Evolutionary conservation across 2,329 filamentous ascomycete genomes (phyloP), one percentile per base, ranked within the genome.

Genomic region (Talaromyces sp.): DNA sequence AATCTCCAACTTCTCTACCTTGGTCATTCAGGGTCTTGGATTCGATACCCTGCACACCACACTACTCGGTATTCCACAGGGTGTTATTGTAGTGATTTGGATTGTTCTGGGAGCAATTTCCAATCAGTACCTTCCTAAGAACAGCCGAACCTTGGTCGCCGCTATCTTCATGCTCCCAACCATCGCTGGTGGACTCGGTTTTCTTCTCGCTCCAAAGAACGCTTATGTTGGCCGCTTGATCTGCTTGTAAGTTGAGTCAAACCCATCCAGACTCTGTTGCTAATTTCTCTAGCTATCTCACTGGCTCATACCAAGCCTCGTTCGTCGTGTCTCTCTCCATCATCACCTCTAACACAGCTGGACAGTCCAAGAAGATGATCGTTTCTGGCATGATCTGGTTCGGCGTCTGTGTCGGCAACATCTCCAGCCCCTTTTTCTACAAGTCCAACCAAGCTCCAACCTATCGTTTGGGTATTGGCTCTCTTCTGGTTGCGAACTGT

Each of bases 1-100:
- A 1, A 72, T 75, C 45, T 71, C 73, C 4, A 74, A 73, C 52
- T 74, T 74, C 64, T 67, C 67, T 8, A 73, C 69, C 1, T 49
- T 76, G 33, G 73, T 77, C 6, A 72, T 76, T 43, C 71, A 76
- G 33, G 73, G 80, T 0, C 77, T 83, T 31, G 81, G 81, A 1
- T 82, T 79, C 69, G 74, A 73, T 0, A 74, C 77, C 0, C 72
- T 77, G 6, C 63, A 72, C 0, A 77, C 75, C 4, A 72, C 74
- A 0, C 74, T 77, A 37, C 70, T 78, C n/a, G 77, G 76, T 62
- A 79, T 73, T 19, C 71, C 78, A 33, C 73, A 76, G 39, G 76
- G 77, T 2, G 76, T 74, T 1, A 77, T 75, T 27, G 70, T 78
- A 7, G 70, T 68, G 13, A 65, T 71, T 13, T 71, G 69, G 67